Evolutionary conservation across 169 alveolate genomes (phyloP), one percentile per base, ranked within the genome.

Genomic region (Perkinsus chesapeaki): DNA sequence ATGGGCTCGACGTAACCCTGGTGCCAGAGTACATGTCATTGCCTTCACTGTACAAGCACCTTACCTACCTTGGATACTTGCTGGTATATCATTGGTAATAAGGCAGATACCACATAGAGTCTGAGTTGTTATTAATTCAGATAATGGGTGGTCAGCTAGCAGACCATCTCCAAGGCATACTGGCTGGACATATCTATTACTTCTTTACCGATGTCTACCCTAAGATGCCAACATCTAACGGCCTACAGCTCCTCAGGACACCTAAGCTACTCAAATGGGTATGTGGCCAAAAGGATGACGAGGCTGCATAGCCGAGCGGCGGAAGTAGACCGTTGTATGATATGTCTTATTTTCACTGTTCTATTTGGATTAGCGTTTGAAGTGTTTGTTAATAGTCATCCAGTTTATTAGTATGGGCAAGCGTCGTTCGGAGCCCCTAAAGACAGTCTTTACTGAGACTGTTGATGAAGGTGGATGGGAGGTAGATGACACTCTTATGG

Each of bases 1-100:
- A 31, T 98, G 99, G 99, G 98, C 99, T 31, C 94, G 98, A 47
- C 97, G 98, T 94, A 98, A 98, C 92, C 98, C 98, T 10, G 94
- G 96, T 91, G 96, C 98, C 39, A 93, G 98, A 31, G 96, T 98
- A 92, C 97, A 97, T 23, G 96, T 98, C 39, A 93, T 98, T 91
- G 96, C 97, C 93, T 92, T 98, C 94, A 95, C 98, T 39, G 98
- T 98, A 38, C 97, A 96, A 39, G 99, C 99, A 34, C 98, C 98
- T 39, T 98, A 98, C 92, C 95, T 98, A 38, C 98, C 99, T 16
- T 98, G 98, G 98, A 96, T 94, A 73, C 82, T 60, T 34, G 82
- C 82, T 16, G 82, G 82, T 27, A 60, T 60, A 5, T 60, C 82
- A 0, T 16, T 60, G 82, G 82, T 60, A 60, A 34, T 92, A 36